Base-by-base conservation (phyloP, 495 filamentous ascomycete species). In the Trypethelium eluteriae region DNA sequence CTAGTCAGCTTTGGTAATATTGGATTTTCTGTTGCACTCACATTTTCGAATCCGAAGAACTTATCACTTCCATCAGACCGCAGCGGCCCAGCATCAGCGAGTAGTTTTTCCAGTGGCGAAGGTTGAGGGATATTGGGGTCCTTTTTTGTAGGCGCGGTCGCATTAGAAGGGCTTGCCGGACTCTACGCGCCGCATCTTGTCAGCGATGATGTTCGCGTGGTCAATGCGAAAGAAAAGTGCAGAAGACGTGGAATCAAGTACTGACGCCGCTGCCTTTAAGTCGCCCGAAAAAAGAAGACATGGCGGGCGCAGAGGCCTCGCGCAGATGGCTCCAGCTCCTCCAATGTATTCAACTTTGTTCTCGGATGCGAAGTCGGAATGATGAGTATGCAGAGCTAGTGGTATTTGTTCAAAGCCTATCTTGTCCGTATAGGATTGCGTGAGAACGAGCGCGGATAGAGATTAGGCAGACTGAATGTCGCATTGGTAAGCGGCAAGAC, bases 41-140 rank as follows among this genome's bases (percentile, higher is more conserved):
- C 92, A 80, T 98, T 98, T 78, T 98, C 94, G 81, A 98, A 87
- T 2, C 95, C 94, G 80, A 93, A 98, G 79, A 96, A 98, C 81
- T 96, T 96, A 78, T 98, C 94, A 76, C 89, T 97, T 32, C 95
- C 94, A 80, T 98, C 93, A 46, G 79, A 79, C 67, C 92, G 84
- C 66, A 93, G 78, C 0, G 92, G 82, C 12, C 92, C 91, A 62
- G 91, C 84, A 75, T 92, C 89, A 68, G 84, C 82, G 39, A 97
- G 77, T 76, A 91, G 84, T 80, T 88, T 94, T 79, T 96, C 90
- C 25, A 97, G 75, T 12, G 92, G 89, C 3, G 89, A 93, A 64
- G 87, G 77, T 74, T 88, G 87, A 14, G 80, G 83, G 50, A 80
- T 74, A 69, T 87, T 81, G 66, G 85, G 83, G 64, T 93, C 89